These are phyloP conservation scores for Chloropicon primus DNA, from an alignment of 139 green algal species.

Conservation along the genomic window DNA sequence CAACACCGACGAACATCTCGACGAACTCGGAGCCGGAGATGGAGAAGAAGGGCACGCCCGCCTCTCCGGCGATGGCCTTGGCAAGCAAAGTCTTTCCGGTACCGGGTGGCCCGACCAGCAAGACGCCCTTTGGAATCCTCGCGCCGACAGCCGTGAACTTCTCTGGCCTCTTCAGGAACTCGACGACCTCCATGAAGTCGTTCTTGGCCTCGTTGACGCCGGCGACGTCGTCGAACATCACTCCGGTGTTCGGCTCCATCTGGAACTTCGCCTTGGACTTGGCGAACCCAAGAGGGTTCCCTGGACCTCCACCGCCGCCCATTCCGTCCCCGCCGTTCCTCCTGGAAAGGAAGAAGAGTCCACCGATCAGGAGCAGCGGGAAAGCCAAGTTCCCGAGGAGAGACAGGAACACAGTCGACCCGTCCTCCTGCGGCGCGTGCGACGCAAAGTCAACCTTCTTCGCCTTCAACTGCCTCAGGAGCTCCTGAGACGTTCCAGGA, in stretches of 20 bases:
- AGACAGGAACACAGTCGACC: constrained; percentile 59
- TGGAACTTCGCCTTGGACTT: constrained; percentile 96
- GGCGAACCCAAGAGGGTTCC: constrained; percentile 92
- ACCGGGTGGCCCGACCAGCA: constrained; percentile 88
- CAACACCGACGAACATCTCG: constrained; percentile 97
- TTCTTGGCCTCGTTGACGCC: constrained; percentile 99
- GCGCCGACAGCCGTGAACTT: constrained; percentile 96
- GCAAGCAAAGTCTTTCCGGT: constrained; percentile 96
- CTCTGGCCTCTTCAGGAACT: constrained; percentile 99
- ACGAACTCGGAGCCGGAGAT: constrained; percentile 98
- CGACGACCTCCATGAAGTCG: constrained; percentile 99
- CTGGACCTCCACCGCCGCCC: constrained; percentile 50
- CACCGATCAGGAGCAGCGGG: constrained; percentile 93
- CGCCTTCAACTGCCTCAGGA: constrained; percentile 92
- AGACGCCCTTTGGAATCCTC: constrained; percentile 95
- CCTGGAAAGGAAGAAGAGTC: constrained; percentile 96
- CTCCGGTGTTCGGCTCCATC: constrained; percentile 99
- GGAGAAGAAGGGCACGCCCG: constrained; percentile 93
- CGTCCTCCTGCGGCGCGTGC: constrained; percentile 82
- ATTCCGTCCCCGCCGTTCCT: constrained; percentile 41
- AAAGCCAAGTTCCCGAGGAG: constrained; percentile 94
- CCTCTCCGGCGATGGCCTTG: constrained; percentile 96
- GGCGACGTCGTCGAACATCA: constrained; percentile 94
- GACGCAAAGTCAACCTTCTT: constrained; percentile 99
- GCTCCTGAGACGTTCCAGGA: constrained; percentile 78